Evolutionary conservation across 257 asterid genomes (phyloP).

Genomic region (Nicotiana obtusifolia): DNA sequence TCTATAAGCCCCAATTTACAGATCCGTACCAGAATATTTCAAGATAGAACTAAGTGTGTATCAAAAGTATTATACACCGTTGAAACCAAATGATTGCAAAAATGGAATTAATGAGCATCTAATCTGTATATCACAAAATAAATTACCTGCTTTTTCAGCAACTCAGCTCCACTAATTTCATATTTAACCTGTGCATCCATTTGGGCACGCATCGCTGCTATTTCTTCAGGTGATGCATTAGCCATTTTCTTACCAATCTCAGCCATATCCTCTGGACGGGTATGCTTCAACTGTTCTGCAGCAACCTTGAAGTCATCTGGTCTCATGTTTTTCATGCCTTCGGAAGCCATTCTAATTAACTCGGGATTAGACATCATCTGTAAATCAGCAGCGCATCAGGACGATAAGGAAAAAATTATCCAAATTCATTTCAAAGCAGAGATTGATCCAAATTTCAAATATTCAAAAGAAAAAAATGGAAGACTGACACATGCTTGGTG

Average conservation of each 20-base stretch:
- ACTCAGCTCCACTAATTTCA: slow-evolving; percentile 72
- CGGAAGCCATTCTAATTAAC: slow-evolving; percentile 84
- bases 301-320: slow-evolving; percentile 84
- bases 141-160: slow-evolving; percentile 87
- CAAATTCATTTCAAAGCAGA: not conserved
- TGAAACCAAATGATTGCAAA: slow-evolving; percentile 1
- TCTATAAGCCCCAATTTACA: not conserved
- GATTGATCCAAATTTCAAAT: not conserved
- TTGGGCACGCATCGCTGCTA: slow-evolving; percentile 72
- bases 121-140: not conserved
- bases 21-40: not conserved
- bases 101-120: not conserved
- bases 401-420: not conserved
- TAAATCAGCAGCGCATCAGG: slow-evolving; percentile 15
- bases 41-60: not conserved
- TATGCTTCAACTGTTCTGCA: slow-evolving; percentile 88
- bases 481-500: not conserved
- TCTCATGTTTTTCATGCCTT: slow-evolving; percentile 84
- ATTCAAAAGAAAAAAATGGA: not conserved
- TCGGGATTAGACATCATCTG: slow-evolving; percentile 99
- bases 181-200: slow-evolving; percentile 80
- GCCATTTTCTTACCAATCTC: slow-evolving; percentile 88
- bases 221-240: slow-evolving; percentile 84
- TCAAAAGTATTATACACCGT: not conserved
- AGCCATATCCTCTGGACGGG: slow-evolving; percentile 90